Evolutionary conservation across 352 stramenopile genomes (phyloP).

Genomic region (Ophiocytium majus): DNA sequence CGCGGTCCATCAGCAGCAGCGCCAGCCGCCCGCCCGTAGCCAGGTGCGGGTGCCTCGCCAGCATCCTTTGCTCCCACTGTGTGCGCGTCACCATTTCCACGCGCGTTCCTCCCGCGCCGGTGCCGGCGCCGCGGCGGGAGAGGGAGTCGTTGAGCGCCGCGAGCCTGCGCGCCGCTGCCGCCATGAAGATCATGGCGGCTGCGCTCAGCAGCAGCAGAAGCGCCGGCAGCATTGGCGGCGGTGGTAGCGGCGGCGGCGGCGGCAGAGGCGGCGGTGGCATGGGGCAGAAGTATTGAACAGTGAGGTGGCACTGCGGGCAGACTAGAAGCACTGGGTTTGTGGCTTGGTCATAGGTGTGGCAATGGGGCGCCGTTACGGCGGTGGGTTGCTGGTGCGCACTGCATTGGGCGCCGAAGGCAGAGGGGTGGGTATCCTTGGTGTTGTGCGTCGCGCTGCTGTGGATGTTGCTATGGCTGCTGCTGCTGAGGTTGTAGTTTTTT

Average conservation of each 20-base stretch:
- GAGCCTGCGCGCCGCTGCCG: background rate
- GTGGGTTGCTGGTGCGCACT: too few relatives aligned
- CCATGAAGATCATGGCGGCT: background rate
- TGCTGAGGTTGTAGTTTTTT: too few relatives aligned
- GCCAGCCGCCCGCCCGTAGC: conserved; percentile 25
- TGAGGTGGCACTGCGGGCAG: too few relatives aligned
- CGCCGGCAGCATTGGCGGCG: background rate
- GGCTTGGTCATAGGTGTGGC: too few relatives aligned
- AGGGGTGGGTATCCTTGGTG: too few relatives aligned
- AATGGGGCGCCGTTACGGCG: too few relatives aligned
- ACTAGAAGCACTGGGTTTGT: too few relatives aligned
- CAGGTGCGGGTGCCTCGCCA: conserved; percentile 31
- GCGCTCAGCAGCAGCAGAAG: background rate
- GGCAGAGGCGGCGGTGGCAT: background rate
- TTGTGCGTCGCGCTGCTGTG: too few relatives aligned
- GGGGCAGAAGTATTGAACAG: too few relatives aligned
- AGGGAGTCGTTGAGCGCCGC: background rate
- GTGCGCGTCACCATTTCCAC: conserved; percentile 25
- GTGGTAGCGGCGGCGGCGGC: too few relatives aligned
- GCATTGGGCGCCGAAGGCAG: too few relatives aligned
- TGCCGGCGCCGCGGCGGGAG: background rate
- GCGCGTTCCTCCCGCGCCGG: background rate
- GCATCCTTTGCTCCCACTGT: conserved; percentile 34
- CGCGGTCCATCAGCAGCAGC: conserved; percentile 47
- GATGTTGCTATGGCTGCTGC: too few relatives aligned